Conservation (phyloP, 2,329 filamentous ascomycete species). For the Aspergillus aculeatinus region DNA sequence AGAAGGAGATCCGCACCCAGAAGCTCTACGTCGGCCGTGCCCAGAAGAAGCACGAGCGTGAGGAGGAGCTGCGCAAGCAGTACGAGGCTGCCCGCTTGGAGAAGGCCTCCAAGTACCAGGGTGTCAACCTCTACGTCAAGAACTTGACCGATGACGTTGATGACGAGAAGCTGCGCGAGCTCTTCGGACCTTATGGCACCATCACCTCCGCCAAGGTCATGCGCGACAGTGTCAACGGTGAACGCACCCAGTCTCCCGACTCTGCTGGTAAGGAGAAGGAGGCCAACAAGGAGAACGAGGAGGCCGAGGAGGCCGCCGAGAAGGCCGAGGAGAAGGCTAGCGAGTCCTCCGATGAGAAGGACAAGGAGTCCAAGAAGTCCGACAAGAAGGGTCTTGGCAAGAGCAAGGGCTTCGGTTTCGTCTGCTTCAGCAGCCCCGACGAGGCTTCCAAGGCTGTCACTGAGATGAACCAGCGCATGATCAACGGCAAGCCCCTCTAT, state of each 20-base stretch:
- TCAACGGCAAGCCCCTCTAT: constrained; percentile 93
- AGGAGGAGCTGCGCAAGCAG: constrained; percentile 98
- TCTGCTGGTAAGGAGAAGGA: constrained; percentile 46
- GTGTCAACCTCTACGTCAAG: constrained; percentile 99
- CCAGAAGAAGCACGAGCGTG: constrained; percentile 99
- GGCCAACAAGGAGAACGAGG: constrained; percentile 42
- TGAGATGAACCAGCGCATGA: constrained; percentile 99
- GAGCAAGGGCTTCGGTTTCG: constrained; percentile 99
- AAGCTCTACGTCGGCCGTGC: constrained; percentile 97
- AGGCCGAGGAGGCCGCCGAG: constrained; percentile 42
- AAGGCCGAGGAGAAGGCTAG: constrained; percentile 47
- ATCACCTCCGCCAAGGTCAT: constrained; percentile 99
- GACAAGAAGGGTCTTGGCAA: constrained; percentile 76
- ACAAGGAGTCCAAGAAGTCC: constrained; percentile 56
- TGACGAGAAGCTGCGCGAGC: constrained; percentile 92
- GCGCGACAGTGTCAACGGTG: constrained; percentile 66
- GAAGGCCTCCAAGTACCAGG: constrained; percentile 99
- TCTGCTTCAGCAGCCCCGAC: constrained; percentile 99
- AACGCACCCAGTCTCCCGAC: constrained; percentile 46
- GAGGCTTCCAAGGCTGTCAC: constrained; percentile 98
- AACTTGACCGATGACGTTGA: constrained; percentile 96
- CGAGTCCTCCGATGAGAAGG: constrained; percentile 50
- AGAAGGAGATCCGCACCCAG: constrained; percentile 88
- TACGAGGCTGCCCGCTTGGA: constrained; percentile 96
- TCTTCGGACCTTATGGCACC: constrained; percentile 86